phyloP scores from a whole-genome alignment of 345 rosid genomes.

The Jatropha curcas region DNA sequence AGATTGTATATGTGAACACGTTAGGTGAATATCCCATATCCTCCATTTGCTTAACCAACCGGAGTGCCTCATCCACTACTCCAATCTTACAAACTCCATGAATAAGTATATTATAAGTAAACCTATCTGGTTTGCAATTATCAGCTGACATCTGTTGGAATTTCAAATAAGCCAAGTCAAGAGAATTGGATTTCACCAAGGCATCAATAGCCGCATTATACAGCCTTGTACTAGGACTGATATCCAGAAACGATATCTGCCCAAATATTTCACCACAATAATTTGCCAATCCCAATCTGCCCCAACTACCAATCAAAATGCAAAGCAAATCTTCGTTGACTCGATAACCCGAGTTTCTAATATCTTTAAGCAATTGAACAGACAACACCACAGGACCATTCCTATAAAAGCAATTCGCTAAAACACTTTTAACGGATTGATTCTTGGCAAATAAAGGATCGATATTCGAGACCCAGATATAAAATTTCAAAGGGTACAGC shows the following conservation, averaged over 20 bases:
- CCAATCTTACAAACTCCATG: slow-evolving; percentile 89
- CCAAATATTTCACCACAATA: slow-evolving; percentile 81
- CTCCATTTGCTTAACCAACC: slow-evolving; percentile 88
- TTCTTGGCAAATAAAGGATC: slow-evolving; percentile 49
- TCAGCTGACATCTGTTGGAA: slow-evolving; percentile 86
- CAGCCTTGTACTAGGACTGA: slow-evolving; percentile 72
- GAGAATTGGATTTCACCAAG: slow-evolving; percentile 71
- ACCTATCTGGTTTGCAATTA: slow-evolving; percentile 77
- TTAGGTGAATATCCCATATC: slow-evolving; percentile 58
- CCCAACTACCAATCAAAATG: slow-evolving; percentile 86
- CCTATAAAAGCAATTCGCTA: slow-evolving; percentile 48
- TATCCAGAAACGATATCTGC: slow-evolving; percentile 75
- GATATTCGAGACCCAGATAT: slow-evolving; percentile 68
- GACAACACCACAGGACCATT: slow-evolving; percentile 80
- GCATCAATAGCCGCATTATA: slow-evolving; percentile 88
- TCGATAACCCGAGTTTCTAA: slow-evolving; percentile 53
- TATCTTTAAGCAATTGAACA: slow-evolving; percentile 60
- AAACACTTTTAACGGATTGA: slow-evolving; percentile 52
- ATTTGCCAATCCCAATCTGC: slow-evolving; percentile 77
- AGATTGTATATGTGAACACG: slow-evolving; percentile 73
- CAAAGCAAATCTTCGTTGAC: slow-evolving; percentile 73
- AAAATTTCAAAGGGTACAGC: slow-evolving; percentile 53
- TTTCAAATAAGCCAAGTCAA: slow-evolving; percentile 86
- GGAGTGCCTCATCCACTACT: slow-evolving; percentile 77
- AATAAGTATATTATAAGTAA: slow-evolving; percentile 83